Base-by-base conservation (phyloP, 106 monocot species). In the Iris macrosiphon region DNA sequence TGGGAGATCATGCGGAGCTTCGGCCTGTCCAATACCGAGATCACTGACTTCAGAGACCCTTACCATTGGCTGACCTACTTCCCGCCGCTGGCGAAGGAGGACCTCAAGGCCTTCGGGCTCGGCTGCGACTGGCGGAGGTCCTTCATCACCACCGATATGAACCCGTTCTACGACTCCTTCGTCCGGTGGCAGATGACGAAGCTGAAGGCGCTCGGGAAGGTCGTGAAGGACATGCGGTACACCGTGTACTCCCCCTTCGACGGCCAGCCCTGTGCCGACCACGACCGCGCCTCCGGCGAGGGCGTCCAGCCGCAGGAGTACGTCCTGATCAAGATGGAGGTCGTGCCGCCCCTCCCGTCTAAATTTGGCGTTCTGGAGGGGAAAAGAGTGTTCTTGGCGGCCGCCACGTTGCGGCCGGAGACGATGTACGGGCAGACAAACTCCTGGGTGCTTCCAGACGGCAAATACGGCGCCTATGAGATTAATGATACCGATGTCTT, bases 341-440 rank as follows among this genome's bases (percentile, higher is more conserved):
- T 93, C 0, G 13, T 81, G 1, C 84, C 77, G 50, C 93, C 93
- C 40, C 79, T 88, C 59, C 43, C 77, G n/a, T 49, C 70, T 11
- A 88, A 93, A 52, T 39, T 93, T 56, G 75, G 84, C 58, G 52
- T 25, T 9, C 64, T 93, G 69, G 84, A 88, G 72, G 93, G 93
- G 41, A 81, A 55, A 60, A 84, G 64, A 7, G 78, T 93, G 3
- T 93, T 68, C 58, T 65, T 93, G 21, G 88, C 80, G 8, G 93
- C 93, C 41, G 93, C 93, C 21, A 93, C 93, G n/a, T 64, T 93
- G 55, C 71, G 93, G 47, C 93, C 93, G 31, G 93, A 93, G 40
- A 93, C 88, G 6, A 93, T 93, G 93, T 93, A 88, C 55, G 93
- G 93, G 22, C 93, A 93, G 52, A 93, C 93, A 46, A 93, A 93